Percentiles rank a stretch among this genome's conserved stretches.
phyloP scores from a whole-genome alignment of 176 grass and related monocot genomes.

The maize (Zea mays) region DNA sequence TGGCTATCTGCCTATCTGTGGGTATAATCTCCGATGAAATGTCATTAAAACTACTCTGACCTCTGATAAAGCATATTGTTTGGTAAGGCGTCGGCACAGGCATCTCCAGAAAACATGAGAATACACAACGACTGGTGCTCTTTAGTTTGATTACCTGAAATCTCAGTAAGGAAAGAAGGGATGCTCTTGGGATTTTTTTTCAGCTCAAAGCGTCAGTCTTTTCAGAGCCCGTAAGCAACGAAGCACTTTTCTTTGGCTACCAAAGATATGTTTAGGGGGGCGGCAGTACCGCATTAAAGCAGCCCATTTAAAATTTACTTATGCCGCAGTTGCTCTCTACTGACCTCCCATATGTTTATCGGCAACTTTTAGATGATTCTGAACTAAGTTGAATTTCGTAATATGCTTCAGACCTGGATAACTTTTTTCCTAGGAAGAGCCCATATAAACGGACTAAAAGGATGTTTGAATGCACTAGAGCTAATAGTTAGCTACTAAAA shows the following conservation, averaged over 20 bases:
- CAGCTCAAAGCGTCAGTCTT: neutral
- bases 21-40: neutral
- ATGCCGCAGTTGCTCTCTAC: constrained; percentile 16
- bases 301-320: neutral
- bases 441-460: neutral
- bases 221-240: neutral
- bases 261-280: neutral
- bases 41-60: neutral
- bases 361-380: neutral
- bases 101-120: neutral
- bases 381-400: neutral
- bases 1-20: neutral
- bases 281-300: neutral
- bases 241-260: constrained; percentile 15
- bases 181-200: neutral
- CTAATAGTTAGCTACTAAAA: too few species aligned
- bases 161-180: neutral
- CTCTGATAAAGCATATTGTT: neutral
- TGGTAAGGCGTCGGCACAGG: neutral
- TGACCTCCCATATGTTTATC: constrained; percentile 8
- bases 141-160: neutral
- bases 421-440: neutral
- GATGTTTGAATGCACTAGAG: too few species aligned
- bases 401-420: neutral
- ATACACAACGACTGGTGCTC: neutral